These are phyloP conservation scores for Sarocladiaceae sp. DNA, from an alignment of 2,329 filamentous ascomycete species.

Conservation along the genomic window DNA sequence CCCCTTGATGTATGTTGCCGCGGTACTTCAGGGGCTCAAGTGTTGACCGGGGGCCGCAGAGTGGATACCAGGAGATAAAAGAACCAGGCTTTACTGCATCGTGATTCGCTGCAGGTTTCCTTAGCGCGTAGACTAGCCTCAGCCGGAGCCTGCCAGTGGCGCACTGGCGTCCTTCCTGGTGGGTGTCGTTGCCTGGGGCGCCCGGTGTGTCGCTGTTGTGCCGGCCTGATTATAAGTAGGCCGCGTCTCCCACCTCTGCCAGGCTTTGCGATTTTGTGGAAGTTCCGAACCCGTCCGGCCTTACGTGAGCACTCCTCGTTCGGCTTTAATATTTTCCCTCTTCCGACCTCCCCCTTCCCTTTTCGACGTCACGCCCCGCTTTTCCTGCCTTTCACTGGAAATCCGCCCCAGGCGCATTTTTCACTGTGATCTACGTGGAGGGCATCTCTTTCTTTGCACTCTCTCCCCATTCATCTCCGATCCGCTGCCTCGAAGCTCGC, in stretches of 20 bases:
- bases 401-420: slow-evolving; percentile 12
- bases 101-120: slow-evolving; percentile 31
- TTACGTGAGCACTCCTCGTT: slow-evolving; percentile 43
- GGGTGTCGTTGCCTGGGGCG: slow-evolving; percentile 37
- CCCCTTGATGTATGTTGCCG: slow-evolving; percentile 21
- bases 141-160: slow-evolving; percentile 31
- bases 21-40: slow-evolving; percentile 32
- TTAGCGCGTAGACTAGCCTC: slow-evolving; percentile 31
- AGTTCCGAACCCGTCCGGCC: slow-evolving; percentile 48
- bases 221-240: slow-evolving; percentile 51
- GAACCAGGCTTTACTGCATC: slow-evolving; percentile 15
- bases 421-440: slow-evolving; percentile 16
- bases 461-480: slow-evolving; percentile 12
- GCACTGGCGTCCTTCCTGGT: slow-evolving; percentile 36
- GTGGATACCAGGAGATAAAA: slow-evolving; percentile 34
- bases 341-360: slow-evolving; percentile 3
- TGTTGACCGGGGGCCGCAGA: slow-evolving; percentile 24
- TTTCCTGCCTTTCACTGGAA: slow-evolving; percentile 10
- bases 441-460: slow-evolving; percentile 10
- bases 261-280: slow-evolving; percentile 40
- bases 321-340: slow-evolving; percentile 30
- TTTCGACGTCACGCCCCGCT: slow-evolving; percentile 27
- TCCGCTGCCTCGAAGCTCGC: not conserved
- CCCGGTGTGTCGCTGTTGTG: slow-evolving; percentile 25
- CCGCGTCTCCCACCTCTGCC: slow-evolving; percentile 40